A percentile compares a stretch with the other conserved stretches of the same genome.
Evolutionary conservation across 2,329 filamentous ascomycete genomes (phyloP).

Genomic region (Aureobasidium leucospermi): DNA sequence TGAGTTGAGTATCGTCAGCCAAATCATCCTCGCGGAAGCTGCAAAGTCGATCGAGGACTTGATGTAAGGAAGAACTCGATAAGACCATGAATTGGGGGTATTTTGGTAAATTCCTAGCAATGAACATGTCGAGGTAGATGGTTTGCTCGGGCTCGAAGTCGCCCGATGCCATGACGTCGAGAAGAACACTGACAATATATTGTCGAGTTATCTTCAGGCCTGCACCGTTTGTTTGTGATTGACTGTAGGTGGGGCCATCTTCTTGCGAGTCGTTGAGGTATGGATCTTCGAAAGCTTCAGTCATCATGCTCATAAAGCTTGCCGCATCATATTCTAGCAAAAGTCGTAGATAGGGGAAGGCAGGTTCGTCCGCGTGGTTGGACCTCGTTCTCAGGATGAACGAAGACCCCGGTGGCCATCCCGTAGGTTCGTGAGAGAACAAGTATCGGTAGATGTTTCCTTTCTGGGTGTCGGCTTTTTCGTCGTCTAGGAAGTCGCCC

Average conservation of each 20-base stretch:
- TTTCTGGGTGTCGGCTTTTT: constrained; percentile 69
- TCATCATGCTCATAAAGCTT: constrained; percentile 89
- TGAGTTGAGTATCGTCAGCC: constrained; percentile 92
- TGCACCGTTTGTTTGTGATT: constrained; percentile 20
- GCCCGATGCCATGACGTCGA: constrained; percentile 77
- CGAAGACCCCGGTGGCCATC: constrained; percentile 54
- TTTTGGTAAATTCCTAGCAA: constrained; percentile 90
- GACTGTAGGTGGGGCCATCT: constrained; percentile 48
- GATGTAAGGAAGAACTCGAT: constrained; percentile 75
- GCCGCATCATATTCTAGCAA: constrained; percentile 83
- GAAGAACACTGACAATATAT: constrained; percentile 81
- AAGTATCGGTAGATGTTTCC: constrained; percentile 87
- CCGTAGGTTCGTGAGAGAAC: constrained; percentile 73
- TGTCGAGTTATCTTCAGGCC: constrained; percentile 58
- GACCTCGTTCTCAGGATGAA: constrained; percentile 33
- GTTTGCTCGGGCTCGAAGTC: constrained; percentile 75
- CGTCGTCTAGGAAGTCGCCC: constrained; percentile 64
- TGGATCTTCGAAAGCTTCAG: constrained; percentile 92
- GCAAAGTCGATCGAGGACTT: constrained; percentile 75
- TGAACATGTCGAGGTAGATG: constrained; percentile 97
- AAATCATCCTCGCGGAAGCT: constrained; percentile 73
- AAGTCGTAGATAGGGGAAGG: constrained; percentile 77
- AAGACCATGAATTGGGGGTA: constrained; percentile 93
- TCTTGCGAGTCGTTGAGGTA: constrained; percentile 80
- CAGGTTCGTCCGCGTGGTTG: constrained; percentile 54